phyloP scores from a whole-genome alignment of 192 early-diverging fungal species.

The Entomortierella beljakovae region DNA sequence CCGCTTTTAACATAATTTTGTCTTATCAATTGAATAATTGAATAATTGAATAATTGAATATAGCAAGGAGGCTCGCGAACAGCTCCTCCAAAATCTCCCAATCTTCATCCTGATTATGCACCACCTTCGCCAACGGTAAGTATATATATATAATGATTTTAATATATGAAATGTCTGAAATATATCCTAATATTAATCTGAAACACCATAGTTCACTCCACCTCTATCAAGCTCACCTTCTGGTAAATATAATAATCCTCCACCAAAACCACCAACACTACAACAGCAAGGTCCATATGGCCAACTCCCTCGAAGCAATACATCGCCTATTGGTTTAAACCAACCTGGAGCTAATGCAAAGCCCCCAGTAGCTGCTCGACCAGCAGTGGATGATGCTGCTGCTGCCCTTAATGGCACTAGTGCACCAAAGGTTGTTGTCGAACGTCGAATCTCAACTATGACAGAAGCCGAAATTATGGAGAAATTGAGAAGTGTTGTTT shows the following conservation, averaged over 20 bases:
- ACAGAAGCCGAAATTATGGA: conserved; percentile 96
- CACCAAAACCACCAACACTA: conserved; percentile 21
- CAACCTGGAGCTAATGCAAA: conserved; percentile 21
- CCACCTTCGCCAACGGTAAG: conserved; percentile 53
- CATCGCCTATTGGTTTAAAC: conserved; percentile 16
- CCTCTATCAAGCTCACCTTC: conserved; percentile 44
- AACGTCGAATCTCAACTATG: conserved; percentile 87
- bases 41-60: neutral
- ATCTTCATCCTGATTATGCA: conserved; percentile 46
- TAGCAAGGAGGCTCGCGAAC: conserved; percentile 40
- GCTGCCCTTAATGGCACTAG: conserved; percentile 69
- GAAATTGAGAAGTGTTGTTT: conserved; percentile 88
- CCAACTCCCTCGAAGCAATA: conserved; percentile 26
- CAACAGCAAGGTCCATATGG: conserved; percentile 25
- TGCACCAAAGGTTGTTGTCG: conserved; percentile 52
- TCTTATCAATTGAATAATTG: conserved; percentile 2
- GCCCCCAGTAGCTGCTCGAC: conserved; percentile 44
- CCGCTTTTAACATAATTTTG: conserved; percentile 4
- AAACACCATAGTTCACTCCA: conserved; percentile 30
- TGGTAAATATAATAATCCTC: conserved; percentile 31
- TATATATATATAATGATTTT: conserved; percentile 40
- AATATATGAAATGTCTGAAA: too few species aligned
- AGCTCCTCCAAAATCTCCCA: conserved; percentile 48
- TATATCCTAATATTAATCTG: too few species aligned
- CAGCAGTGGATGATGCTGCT: conserved; percentile 53